Conservation (phyloP, 2,329 filamentous ascomycete species). For the Clonostachys rosea region DNA sequence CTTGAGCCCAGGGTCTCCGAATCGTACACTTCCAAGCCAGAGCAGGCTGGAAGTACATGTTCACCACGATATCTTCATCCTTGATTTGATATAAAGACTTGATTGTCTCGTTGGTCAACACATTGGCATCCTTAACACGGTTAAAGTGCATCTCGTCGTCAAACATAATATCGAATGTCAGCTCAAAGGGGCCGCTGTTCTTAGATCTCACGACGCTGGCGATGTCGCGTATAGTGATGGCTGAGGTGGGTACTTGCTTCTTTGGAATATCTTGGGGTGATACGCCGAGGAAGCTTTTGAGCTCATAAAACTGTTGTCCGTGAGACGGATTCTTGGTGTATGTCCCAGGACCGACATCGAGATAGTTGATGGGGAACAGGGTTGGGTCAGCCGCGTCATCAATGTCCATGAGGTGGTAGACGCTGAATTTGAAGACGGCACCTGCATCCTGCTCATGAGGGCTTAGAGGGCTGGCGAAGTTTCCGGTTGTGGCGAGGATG, state of each 20-base stretch:
- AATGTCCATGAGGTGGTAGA: constrained; percentile 42
- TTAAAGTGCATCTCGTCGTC: constrained; percentile 22
- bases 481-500: constrained; percentile 43
- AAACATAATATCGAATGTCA: constrained; percentile 48
- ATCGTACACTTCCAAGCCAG: constrained; percentile 39
- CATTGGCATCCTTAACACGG: constrained; percentile 23
- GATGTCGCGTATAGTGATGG: constrained; percentile 14
- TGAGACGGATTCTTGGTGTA: neutral
- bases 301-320: neutral
- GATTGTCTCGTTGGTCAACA: constrained; percentile 27
- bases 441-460: constrained; percentile 18
- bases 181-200: constrained; percentile 44
- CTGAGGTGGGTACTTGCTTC: constrained; percentile 1
- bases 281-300: neutral
- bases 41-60: constrained; percentile 34
- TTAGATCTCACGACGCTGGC: constrained; percentile 39
- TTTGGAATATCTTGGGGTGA: neutral
- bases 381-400: constrained; percentile 7
- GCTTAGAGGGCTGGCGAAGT: constrained; percentile 28
- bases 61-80: constrained; percentile 18
- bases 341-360: constrained; percentile 8
- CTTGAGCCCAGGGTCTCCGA: constrained; percentile 22
- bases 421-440: constrained; percentile 31
- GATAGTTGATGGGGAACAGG: constrained; percentile 3
- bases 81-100: constrained; percentile 19